phyloP scores from a whole-genome alignment of 164 flowering plant genomes.

The Hamamelis virginiana region DNA sequence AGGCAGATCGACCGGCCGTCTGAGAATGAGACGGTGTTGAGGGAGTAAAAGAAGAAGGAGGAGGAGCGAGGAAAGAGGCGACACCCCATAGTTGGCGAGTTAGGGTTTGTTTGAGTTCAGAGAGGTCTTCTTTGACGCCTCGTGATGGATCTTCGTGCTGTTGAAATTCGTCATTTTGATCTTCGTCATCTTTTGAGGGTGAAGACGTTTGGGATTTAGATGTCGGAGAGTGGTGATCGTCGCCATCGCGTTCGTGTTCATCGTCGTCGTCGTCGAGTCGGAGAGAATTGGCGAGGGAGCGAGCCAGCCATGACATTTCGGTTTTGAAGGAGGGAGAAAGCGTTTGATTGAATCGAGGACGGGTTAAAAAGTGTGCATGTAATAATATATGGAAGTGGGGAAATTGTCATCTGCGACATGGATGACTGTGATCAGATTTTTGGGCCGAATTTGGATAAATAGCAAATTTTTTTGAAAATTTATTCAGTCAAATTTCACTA shows the following conservation, averaged over 20 bases:
- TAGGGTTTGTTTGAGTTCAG: slow-evolving; percentile 68
- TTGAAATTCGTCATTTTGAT: not conserved
- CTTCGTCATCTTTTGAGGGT: not conserved
- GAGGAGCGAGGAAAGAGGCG: slow-evolving; percentile 87
- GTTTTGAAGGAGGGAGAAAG: slow-evolving; percentile 10
- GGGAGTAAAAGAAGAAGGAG: slow-evolving; percentile 29
- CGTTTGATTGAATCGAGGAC: not conserved
- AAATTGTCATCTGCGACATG: no score
- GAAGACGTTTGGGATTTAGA: slow-evolving; percentile 2
- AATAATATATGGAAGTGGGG: not conserved
- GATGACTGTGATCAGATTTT: no score
- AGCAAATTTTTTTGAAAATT: no score
- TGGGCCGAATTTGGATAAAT: no score
- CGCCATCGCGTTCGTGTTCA: slow-evolving; percentile 16
- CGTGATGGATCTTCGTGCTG: slow-evolving; percentile 29
- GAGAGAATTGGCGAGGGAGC: slow-evolving; percentile 59
- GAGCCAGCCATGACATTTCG: slow-evolving; percentile 67
- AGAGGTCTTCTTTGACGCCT: slow-evolving; percentile 63
- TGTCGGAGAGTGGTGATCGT: not conserved
- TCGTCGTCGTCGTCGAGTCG: slow-evolving; percentile 50
- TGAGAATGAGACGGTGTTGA: slow-evolving; percentile 24
- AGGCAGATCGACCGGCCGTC: slow-evolving; percentile 6
- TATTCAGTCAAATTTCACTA: no score
- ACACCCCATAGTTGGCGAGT: slow-evolving; percentile 89
- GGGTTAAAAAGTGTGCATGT: not conserved